Evolutionary conservation across 148 eudicot species (phyloP), one percentile per base, ranked within the genome.

Genomic region (Oxyria digyna): DNA sequence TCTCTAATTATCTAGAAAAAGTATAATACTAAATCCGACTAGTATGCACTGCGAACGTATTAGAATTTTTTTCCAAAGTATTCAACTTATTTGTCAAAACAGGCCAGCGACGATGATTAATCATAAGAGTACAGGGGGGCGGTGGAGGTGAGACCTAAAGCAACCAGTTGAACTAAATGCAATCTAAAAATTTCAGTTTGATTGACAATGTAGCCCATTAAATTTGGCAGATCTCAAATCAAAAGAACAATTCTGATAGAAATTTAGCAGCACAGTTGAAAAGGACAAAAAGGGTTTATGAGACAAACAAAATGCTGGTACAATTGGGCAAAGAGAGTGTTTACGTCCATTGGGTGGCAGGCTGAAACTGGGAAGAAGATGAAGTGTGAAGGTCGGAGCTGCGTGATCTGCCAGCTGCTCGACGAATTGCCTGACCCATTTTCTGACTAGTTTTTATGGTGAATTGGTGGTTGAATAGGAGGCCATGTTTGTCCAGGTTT

Each of bases 371-470:
- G 68, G 57, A 21, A 7, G 86, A 31, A 35, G 85, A 62, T 23
- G 88, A 17, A 21, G 86, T 62, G 5, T 85, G 86, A 23, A 73
- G 35, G 45, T 17, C 66, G 3, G 89, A 52, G 64, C 45, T 77
- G 4, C 87, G 87, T 55, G 81, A 59, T 75, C 83, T 88, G 4
- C 97, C 95, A 79, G 89, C 81, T 76, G 97, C 97, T 83, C 97
- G 91, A 81, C 97, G 91, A 72, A 91, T 84, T 84, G 97, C 91
- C 83, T 91, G 97, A 8, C 97, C 97, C 97, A 91, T 89, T 54
- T 50, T 26, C 3, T 50, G 13, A 9, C 6, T 21, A 17, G 26
- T 50, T 27, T 45, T 45, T 17, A 45, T 17, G 49, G n/a, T 45
- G 49, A n/a, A n/a, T n/a, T n/a, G n/a, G n/a, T n/a, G n/a, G n/a